Conservation (phyloP, 768 basidiomycete genomes). For the Phanerodontia chrysosporium region DNA sequence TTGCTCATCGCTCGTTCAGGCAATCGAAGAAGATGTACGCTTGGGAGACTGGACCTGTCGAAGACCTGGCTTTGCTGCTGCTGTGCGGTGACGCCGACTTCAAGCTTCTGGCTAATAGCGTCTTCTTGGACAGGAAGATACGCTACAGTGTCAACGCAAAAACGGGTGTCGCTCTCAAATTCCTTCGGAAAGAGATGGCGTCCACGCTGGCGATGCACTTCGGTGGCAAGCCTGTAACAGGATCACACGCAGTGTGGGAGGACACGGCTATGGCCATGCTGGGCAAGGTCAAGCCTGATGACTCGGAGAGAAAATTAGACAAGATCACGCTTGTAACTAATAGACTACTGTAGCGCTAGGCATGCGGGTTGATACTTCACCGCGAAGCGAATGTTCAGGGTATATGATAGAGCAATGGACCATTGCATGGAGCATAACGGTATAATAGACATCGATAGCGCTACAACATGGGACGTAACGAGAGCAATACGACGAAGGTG, state of each 20-base stretch:
- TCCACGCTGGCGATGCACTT: constrained; percentile 62
- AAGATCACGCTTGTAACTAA: constrained; percentile 21
- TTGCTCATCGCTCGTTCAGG: constrained; percentile 41
- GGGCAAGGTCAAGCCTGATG: constrained; percentile 34
- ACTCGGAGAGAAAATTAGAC: constrained; percentile 23
- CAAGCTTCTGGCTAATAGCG: constrained; percentile 70
- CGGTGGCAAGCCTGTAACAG: constrained; percentile 53
- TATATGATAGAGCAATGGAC: not conserved
- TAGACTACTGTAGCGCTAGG: too few species aligned
- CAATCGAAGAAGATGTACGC: constrained; percentile 90
- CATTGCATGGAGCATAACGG: not conserved
- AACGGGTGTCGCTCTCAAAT: constrained; percentile 74
- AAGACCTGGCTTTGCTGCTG: constrained; percentile 76
- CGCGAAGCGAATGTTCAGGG: not conserved
- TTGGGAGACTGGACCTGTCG: constrained; percentile 90
- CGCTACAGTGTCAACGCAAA: constrained; percentile 67
- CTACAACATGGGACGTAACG: constrained; percentile 13
- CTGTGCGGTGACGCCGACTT: constrained; percentile 90
- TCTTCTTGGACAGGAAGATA: constrained; percentile 82
- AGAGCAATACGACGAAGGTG: constrained; percentile 9
- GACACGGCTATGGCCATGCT: constrained; percentile 62
- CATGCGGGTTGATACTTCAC: too few species aligned
- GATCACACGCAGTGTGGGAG: constrained; percentile 67
- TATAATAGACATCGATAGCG: constrained; percentile 10
- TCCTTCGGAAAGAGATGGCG: constrained; percentile 62